Evolutionary conservation across 2,329 filamentous ascomycete species (phyloP).

Genomic region (Stromatinia cepivora): DNA sequence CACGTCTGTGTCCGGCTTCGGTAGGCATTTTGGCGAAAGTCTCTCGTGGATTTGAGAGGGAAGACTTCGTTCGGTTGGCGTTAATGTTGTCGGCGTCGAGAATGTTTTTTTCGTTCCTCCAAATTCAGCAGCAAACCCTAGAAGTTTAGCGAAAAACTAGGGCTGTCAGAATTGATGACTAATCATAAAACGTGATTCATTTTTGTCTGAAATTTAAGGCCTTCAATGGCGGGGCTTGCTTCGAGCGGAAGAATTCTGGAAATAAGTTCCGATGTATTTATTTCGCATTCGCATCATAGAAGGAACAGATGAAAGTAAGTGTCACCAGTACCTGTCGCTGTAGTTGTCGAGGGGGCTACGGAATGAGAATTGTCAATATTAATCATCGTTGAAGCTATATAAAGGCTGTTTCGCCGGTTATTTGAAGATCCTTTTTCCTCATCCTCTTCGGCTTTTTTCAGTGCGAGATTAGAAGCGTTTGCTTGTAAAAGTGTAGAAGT

Average conservation of each 20-base stretch:
- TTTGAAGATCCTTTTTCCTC: neutral
- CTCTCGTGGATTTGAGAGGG: constrained; percentile 48
- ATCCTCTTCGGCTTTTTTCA: neutral
- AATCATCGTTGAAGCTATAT: neutral
- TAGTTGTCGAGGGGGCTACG: neutral
- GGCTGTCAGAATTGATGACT: constrained; percentile 9
- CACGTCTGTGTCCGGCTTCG: constrained; percentile 85
- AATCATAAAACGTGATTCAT: neutral
- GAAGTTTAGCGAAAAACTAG: constrained; percentile 23
- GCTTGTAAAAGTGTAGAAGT: neutral
- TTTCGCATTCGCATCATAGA: neutral
- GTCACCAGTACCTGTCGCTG: neutral
- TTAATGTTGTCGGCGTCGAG: constrained; percentile 35
- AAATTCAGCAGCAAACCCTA: constrained; percentile 12
- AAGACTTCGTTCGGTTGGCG: constrained; percentile 38
- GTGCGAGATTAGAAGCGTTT: neutral
- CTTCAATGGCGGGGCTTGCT: neutral
- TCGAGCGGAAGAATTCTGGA: neutral
- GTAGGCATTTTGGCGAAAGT: constrained; percentile 76
- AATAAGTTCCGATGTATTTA: constrained; percentile 12
- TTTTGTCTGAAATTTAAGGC: neutral
- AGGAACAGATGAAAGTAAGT: neutral
- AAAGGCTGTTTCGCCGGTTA: neutral
- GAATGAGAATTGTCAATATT: neutral
- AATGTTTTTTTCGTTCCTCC: constrained; percentile 32